Evolutionary conservation across 345 rosid genomes (phyloP), one percentile per base, ranked within the genome.

Genomic region (Pugionium cornutum): DNA sequence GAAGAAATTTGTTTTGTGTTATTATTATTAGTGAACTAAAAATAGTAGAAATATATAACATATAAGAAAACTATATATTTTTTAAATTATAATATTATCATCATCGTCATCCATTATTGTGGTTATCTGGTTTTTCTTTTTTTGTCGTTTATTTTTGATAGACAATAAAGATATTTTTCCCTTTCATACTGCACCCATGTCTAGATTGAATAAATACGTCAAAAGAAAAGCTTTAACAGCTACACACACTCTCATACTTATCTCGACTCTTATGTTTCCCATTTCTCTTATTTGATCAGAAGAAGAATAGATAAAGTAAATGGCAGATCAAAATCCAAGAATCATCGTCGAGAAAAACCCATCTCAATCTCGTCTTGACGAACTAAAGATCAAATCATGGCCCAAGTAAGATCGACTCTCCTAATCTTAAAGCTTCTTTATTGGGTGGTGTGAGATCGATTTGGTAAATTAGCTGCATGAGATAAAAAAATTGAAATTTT

Each of bases 381-480:
- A 89, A 62, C 68, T 91, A 28, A 87, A 89, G 79, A 68, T 91
- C 95, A 89, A 86, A 84, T 85, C 87, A 61, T 91, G 98, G 95
- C 96, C 98, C 82, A 91, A 91, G 98, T 91, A 79, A 82, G 78
- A 70, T 46, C 10, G 27, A 36, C 4, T 41, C 43, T 60, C 37
- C 29, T 50, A 34, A 9, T 2, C 28, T 30, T 32, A 36, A 18
- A 65, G 45, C 43, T 7, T 6, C 9, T 9, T 11, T 7, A 4
- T 3, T 3, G 35, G 4, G 6, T 29, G 18, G 49, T 65, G 30
- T 43, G 31, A 27, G 37, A 57, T 58, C 45, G 9, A 49, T 26
- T 50, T 42, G 41, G 9, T 4, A 2, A 28, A 44, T 18, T 18
- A 39, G 44, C 0, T 59, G 45, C 49, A 52, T 39, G 58, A 53